Conservation (phyloP, 2,329 filamentous ascomycete species). For the Alternaria atra region DNA sequence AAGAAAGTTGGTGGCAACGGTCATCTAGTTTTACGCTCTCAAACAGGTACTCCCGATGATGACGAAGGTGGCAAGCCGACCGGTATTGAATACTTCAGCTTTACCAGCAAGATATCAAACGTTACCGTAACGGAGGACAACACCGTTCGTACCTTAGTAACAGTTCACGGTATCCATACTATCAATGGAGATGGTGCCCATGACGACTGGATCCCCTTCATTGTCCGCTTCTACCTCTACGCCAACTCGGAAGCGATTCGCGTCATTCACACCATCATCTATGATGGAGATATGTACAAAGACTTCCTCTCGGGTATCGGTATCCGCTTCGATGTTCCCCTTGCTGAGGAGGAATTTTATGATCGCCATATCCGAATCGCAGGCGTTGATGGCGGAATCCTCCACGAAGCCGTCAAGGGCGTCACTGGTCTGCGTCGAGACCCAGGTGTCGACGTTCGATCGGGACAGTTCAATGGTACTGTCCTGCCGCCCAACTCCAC, state of each 20-base stretch:
- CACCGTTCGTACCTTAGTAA: conserved; percentile 59
- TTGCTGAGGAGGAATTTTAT: conserved; percentile 62
- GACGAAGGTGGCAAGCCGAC: conserved; percentile 47
- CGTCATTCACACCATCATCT: conserved; percentile 66
- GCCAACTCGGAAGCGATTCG: conserved; percentile 64
- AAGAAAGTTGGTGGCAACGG: conserved; percentile 52
- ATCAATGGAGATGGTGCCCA: conserved; percentile 42
- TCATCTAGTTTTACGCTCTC: conserved; percentile 62
- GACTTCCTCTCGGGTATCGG: conserved; percentile 66
- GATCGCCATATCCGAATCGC: conserved; percentile 68
- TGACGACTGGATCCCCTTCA: conserved; percentile 63
- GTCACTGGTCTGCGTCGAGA: conserved; percentile 68
- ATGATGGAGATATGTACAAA: conserved; percentile 59
- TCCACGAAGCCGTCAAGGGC: conserved; percentile 67
- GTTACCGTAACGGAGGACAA: conserved; percentile 58
- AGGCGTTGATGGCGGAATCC: conserved; percentile 63
- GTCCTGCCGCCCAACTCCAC: conserved; percentile 53
- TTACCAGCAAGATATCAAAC: conserved; percentile 62
- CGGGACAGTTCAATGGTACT: conserved; percentile 61
- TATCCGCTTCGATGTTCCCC: conserved; percentile 64
- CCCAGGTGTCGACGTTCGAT: conserved; percentile 60
- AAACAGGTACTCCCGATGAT: conserved; percentile 57
- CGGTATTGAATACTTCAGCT: conserved; percentile 55
- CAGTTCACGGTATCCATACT: conserved; percentile 52
- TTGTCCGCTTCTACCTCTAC: conserved; percentile 67